A percentile compares a stretch with the other conserved stretches of the same genome.
Evolutionary conservation across 371 early-diverging fungal species (phyloP).

Genomic region (Rhizopus microsporus): DNA sequence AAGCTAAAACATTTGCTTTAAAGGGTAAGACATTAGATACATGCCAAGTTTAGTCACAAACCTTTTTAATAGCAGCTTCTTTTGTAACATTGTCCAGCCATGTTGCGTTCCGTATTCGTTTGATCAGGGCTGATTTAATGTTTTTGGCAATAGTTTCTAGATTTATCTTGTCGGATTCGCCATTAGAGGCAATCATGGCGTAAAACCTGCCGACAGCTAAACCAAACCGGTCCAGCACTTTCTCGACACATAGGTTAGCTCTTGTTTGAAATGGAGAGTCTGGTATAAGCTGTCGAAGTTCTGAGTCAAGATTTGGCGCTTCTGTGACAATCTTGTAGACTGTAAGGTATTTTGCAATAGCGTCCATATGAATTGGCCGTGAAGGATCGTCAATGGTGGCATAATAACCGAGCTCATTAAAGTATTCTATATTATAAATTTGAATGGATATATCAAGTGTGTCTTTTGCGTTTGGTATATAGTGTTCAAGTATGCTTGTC

Average conservation of each 20-base stretch:
- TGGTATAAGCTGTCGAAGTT: constrained; percentile 36
- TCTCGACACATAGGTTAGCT: constrained; percentile 45
- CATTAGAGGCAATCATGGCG: constrained; percentile 46
- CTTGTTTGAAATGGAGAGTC: constrained; percentile 31
- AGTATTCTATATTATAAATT: constrained; percentile 21
- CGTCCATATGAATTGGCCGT: constrained; percentile 21
- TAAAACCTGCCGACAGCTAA: constrained; percentile 37
- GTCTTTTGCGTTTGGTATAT: constrained; percentile 20
- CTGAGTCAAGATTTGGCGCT: constrained; percentile 32
- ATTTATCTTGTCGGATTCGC: constrained; percentile 33
- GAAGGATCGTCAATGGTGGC: constrained; percentile 16
- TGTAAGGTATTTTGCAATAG: constrained; percentile 38
- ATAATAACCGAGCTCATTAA: constrained; percentile 25
- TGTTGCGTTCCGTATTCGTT: constrained; percentile 41
- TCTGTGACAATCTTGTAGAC: constrained; percentile 23
- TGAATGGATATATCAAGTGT: constrained; percentile 28
- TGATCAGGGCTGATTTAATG: constrained; percentile 40
- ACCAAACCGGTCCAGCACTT: constrained; percentile 37
- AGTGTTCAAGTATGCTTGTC: constrained; percentile 21
- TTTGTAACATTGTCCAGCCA: constrained; percentile 62
- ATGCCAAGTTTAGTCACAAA: constrained; percentile 15
- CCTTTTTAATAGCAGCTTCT: constrained; percentile 52
- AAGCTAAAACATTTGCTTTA: constrained; percentile 6
- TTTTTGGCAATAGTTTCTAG: constrained; percentile 36
- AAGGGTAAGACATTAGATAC: neutral